Conservation (phyloP, 2,329 filamentous ascomycete genomes). For the Niveomyces coronatus region DNA sequence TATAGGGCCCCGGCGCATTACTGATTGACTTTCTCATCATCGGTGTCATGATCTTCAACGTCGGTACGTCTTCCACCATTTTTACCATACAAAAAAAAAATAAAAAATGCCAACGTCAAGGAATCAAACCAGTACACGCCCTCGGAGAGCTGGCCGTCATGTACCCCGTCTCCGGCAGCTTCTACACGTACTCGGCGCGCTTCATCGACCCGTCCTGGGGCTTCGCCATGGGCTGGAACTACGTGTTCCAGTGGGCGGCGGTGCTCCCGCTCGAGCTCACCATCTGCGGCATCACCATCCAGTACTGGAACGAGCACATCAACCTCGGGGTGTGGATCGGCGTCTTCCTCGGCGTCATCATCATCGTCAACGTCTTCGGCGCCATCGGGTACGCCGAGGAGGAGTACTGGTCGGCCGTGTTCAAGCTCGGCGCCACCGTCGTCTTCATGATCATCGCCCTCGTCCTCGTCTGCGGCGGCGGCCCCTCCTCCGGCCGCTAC, state of each 20-base stretch:
- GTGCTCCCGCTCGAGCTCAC: slow-evolving; percentile 38
- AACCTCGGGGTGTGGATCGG: slow-evolving; percentile 44
- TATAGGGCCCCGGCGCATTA: slow-evolving; percentile 33
- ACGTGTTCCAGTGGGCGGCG: slow-evolving; percentile 34
- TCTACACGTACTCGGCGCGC: slow-evolving; percentile 45
- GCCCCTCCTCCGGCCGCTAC: slow-evolving; percentile 38
- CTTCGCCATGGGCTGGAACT: slow-evolving; percentile 42
- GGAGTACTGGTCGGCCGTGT: slow-evolving; percentile 46
- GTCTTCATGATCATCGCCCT: slow-evolving; percentile 56
- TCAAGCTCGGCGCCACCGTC: slow-evolving; percentile 48
- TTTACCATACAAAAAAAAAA: too few species aligned
- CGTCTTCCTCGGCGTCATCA: slow-evolving; percentile 41
- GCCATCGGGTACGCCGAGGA: slow-evolving; percentile 47
- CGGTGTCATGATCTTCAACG: slow-evolving; percentile 50
- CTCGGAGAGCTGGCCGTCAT: slow-evolving; percentile 47
- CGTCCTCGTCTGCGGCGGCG: slow-evolving; percentile 49
- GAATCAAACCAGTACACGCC: slow-evolving; percentile 36
- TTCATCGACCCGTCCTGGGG: slow-evolving; percentile 49
- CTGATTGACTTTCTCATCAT: slow-evolving; percentile 43
- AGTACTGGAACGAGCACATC: slow-evolving; percentile 36
- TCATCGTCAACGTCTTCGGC: slow-evolving; percentile 46
- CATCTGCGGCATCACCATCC: slow-evolving; percentile 37
- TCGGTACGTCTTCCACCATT: slow-evolving; percentile 21
- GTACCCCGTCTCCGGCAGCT: slow-evolving; percentile 47
- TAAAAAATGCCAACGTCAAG: too few species aligned